Evolutionary conservation across 2,329 filamentous ascomycete genomes (phyloP).

Genomic region (Parafenestella ontariensis): DNA sequence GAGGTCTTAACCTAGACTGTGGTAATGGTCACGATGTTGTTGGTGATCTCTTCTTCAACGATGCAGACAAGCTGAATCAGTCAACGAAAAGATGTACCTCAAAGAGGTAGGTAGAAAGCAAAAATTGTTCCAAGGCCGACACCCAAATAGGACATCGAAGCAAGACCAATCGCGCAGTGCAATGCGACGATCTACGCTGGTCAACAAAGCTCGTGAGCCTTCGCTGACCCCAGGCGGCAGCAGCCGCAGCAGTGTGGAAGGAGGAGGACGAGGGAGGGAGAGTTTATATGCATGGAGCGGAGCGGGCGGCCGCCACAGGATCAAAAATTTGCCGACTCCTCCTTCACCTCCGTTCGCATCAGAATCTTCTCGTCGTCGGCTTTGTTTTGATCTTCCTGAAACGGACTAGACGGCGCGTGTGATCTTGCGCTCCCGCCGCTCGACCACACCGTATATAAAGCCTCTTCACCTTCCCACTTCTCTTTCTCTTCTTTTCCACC

Average conservation of each 20-base stretch:
- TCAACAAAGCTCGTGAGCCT: background rate
- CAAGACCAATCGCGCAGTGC: background rate
- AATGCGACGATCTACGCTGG: background rate
- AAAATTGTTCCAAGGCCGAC: background rate
- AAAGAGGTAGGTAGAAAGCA: background rate
- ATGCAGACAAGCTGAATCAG: conserved; percentile 2
- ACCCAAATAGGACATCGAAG: background rate
- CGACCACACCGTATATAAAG: background rate
- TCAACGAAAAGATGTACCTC: conserved; percentile 9
- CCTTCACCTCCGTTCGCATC: background rate
- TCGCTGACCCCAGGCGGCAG: background rate
- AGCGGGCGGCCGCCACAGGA: background rate
- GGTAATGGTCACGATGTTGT: background rate
- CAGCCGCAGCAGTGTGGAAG: no score
- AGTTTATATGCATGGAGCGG: background rate
- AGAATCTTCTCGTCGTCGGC: background rate
- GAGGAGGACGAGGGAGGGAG: background rate
- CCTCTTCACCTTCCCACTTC: background rate
- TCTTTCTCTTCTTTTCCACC: background rate
- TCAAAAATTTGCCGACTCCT: background rate
- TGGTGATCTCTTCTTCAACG: conserved; percentile 8
- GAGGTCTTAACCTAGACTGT: background rate
- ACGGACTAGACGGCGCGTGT: background rate
- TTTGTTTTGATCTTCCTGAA: background rate
- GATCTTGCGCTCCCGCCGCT: background rate